Conservation (phyloP, 2,329 filamentous ascomycete genomes). For the Sarocladium kiliense region DNA sequence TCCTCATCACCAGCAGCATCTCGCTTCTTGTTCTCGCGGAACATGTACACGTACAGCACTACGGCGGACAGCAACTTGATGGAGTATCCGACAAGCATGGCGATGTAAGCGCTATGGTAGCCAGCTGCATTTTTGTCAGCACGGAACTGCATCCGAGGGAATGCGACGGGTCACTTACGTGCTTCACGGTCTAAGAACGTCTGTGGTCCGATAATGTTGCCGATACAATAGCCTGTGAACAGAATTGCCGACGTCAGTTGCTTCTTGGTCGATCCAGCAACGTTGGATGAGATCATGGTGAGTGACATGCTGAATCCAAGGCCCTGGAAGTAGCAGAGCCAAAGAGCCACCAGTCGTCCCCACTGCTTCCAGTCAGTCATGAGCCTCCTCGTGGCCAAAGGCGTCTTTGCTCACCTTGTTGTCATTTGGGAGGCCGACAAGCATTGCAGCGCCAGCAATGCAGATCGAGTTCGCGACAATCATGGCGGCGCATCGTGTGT, state of each 20-base stretch:
- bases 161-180: conserved; percentile 3
- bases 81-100: conserved; percentile 30
- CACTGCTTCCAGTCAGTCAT: conserved; percentile 10
- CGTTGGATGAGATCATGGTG: conserved; percentile 13
- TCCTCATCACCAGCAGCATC: neutral
- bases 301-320: conserved; percentile 12
- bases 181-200: conserved; percentile 10
- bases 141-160: no score
- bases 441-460: conserved; percentile 11
- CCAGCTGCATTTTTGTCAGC: conserved; percentile 2
- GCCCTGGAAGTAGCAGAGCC: conserved; percentile 12
- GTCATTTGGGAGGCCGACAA: conserved; percentile 8
- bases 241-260: conserved; percentile 11
- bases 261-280: conserved; percentile 15
- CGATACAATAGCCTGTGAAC: conserved; percentile 10
- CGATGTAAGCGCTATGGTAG: conserved; percentile 29
- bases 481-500: conserved; percentile 12
- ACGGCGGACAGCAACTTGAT: conserved; percentile 1
- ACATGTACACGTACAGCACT: conserved; percentile 8
- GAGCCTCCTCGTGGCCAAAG: neutral
- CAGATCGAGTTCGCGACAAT: conserved; percentile 11
- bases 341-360: conserved; percentile 11
- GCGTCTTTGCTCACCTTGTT: conserved; percentile 3
- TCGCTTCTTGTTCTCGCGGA: conserved; percentile 5
- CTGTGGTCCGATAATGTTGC: conserved; percentile 13